A percentile compares a stretch with the other conserved stretches of the same genome.
phyloP scores from a whole-genome alignment of 306 rosid genomes.

The Begonia masoniana region DNA sequence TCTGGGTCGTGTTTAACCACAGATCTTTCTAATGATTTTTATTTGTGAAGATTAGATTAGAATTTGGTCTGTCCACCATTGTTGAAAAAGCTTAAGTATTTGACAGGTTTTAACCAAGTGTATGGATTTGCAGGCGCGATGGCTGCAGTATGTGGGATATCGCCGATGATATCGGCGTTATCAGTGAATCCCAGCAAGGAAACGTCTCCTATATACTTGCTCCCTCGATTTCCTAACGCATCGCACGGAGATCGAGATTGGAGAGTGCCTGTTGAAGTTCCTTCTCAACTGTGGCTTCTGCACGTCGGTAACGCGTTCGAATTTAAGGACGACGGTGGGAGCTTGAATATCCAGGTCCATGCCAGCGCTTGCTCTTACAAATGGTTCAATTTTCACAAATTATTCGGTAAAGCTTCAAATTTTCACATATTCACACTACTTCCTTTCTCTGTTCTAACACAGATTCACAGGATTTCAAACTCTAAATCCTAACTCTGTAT shows the following conservation, averaged over 20 bases:
- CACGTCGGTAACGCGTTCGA: conserved; percentile 83
- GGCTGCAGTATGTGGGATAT: conserved; percentile 63
- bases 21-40: no score
- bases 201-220: conserved; percentile 59
- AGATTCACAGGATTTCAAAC: no score
- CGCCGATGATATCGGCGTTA: conserved; percentile 90
- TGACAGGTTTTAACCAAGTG: no score
- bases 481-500: no score
- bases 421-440: no score
- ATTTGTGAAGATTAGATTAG: no score
- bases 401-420: conserved; percentile 38
- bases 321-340: conserved; percentile 22
- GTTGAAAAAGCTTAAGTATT: no score
- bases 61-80: no score
- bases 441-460: no score
- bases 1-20: no score
- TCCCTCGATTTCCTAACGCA: conserved; percentile 43
- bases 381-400: conserved; percentile 75
- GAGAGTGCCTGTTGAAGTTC: conserved; percentile 59
- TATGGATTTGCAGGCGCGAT: conserved; percentile 48
- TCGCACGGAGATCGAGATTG: conserved; percentile 36
- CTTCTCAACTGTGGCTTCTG: conserved; percentile 73
- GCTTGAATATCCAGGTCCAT: conserved; percentile 41
- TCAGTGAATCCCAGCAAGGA: conserved; percentile 53
- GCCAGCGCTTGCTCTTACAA: conserved; percentile 81